Evolutionary conservation across 345 rosid genomes (phyloP), one percentile per base, ranked within the genome.

Genomic region (Kernera saxatilis): DNA sequence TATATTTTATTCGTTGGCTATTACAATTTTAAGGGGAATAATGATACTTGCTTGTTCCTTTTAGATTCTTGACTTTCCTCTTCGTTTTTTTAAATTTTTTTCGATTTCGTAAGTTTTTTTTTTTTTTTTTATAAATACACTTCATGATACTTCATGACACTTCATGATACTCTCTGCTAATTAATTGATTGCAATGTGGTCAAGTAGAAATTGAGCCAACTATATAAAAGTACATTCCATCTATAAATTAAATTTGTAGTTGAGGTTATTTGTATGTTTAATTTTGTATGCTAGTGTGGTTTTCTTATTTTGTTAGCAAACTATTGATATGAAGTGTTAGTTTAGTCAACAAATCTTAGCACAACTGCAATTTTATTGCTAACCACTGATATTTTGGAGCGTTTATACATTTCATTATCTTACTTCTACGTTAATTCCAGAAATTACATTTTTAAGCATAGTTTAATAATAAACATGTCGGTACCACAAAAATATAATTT

Each of bases 1-100:
- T 50, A 29, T 57, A 46, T 48, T 73, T 74, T 49, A 67, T 66
- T 74, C 17, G 46, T 49, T 15, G 54, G 29, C 27, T 40, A 15
- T 10, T 50, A 48, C 55, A 45, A 43, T 4, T 14, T 10, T 11
- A 17, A 18, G 37, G 44, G 9, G 50, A 46, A 6, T 73, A 43
- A 55, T 55, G n/a, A 45, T 73, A 44, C 10, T 15, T 43, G 58
- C 49, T 1, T 58, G 53, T 15, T 33, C 33, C 36, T 33, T 35
- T 22, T 26, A 43, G 33, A 29, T 33, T 33, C 9, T 46, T 5
- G 48, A 35, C 65, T 35, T 56, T 35, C 29, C 27, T 56, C 62
- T 19, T 56, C 41, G 22, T 56, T 37, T n/a, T 37, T 23, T 25
- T 25, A n/a, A 22, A 23, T 55, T 21, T 7, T 11, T 3, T 56